Evolutionary conservation across 2,329 filamentous ascomycete species (phyloP), one percentile per base, ranked within the genome.

Genomic region (Boeremia lycopersici): DNA sequence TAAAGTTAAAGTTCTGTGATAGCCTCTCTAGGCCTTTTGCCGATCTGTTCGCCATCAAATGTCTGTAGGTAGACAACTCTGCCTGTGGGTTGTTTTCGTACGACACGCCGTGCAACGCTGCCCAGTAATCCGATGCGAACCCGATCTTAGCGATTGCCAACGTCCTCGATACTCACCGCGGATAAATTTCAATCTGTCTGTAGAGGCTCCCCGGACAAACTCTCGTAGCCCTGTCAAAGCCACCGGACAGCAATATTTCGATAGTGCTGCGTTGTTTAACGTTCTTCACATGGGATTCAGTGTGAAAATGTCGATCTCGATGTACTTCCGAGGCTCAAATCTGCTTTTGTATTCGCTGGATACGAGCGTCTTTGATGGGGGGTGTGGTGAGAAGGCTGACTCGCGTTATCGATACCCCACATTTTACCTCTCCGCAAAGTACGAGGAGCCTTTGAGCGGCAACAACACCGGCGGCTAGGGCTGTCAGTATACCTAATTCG

Each of bases 381-480:
- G 46, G 52, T 52, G 48, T 56, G 48, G 43, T 43, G 47, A 26
- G 25, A 48, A 52, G 11, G 38, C 53, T 39, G 53, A 48, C 48
- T 43, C 42, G 42, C 43, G 25, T 30, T 52, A 48, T 48, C 48
- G 43, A 51, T 52, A 56, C 53, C 53, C 53, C 53, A 42, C 53
- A 56, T 48, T 56, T 29, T 44, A n/a, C 28, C 43, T 51, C 48
- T 43, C 53, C 48, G 34, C 48, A 51, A 47, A 56, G 40, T 11
- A 31, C 39, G 31, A 28, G 43, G 23, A 19, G 28, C 46, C 52
- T 35, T 13, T 43, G 52, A 49, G 29, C 46, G 41, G 52, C 31
- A 55, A 46, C 42, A 55, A 40, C 41, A 17, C 52, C 52, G 52
- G 35, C 25, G 36, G 41, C 35, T 47, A 43, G 41, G 46, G 36